These are phyloP conservation scores for Sarocladium oryzae DNA, from an alignment of 2,329 filamentous ascomycete species.

Conservation along the genomic window DNA sequence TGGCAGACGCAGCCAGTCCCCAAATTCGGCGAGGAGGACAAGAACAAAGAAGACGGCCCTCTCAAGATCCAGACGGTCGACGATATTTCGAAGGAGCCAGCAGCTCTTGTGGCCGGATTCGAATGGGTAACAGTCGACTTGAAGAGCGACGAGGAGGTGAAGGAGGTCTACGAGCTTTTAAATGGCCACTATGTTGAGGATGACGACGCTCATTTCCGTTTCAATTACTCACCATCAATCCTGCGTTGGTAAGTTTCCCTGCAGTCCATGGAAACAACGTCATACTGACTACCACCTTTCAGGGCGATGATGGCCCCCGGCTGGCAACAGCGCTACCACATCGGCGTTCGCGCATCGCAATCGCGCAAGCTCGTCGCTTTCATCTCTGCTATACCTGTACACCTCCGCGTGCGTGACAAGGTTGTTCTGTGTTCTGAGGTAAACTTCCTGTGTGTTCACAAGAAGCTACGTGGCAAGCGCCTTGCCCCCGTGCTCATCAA, in stretches of 20 bases:
- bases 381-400: constrained; percentile 87
- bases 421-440: constrained; percentile 79
- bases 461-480: constrained; percentile 90
- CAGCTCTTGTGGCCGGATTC: constrained; percentile 72
- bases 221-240: constrained; percentile 88
- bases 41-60: constrained; percentile 67
- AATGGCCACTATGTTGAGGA: constrained; percentile 97
- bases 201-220: constrained; percentile 92
- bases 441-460: constrained; percentile 97
- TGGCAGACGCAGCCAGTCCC: constrained; percentile 97
- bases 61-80: constrained; percentile 75
- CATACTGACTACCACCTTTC: too few relatives aligned
- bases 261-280: too few relatives aligned
- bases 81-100: constrained; percentile 70
- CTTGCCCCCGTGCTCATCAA: constrained; percentile 94
- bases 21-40: constrained; percentile 59
- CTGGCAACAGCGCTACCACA: constrained; percentile 91
- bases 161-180: constrained; percentile 87
- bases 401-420: constrained; percentile 72
- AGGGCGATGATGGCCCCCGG: constrained; percentile 93
- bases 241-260: constrained; percentile 80
- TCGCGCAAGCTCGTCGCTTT: constrained; percentile 89
- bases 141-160: constrained; percentile 67
- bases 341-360: constrained; percentile 79
- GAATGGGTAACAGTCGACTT: constrained; percentile 94